Evolutionary conservation across 768 basidiomycete genomes (phyloP).

Genomic region (Phanerochaete sordida): DNA sequence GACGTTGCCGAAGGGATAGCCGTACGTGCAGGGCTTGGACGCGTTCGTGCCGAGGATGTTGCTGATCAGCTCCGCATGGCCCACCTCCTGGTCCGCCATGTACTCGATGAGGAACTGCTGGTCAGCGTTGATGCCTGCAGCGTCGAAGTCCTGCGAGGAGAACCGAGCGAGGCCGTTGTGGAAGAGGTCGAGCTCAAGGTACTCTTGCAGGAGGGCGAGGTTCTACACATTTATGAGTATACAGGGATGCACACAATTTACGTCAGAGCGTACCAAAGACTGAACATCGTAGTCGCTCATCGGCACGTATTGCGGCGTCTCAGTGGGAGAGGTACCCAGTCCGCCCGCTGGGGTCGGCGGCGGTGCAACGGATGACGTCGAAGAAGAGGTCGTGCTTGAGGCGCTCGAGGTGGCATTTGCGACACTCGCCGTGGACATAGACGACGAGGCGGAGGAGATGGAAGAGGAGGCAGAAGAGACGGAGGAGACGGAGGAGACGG

Average conservation of each 20-base stretch:
- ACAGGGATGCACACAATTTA: not conserved
- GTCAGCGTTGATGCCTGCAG: constrained; percentile 46
- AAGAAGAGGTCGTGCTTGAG: too few species aligned
- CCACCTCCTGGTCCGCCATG: constrained; percentile 64
- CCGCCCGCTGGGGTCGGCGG: constrained; percentile 22
- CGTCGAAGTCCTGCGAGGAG: constrained; percentile 52
- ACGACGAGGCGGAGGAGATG: too few species aligned
- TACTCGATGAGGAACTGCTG: constrained; percentile 55
- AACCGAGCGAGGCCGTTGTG: constrained; percentile 52
- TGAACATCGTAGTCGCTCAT: constrained; percentile 47
- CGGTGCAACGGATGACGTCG: not conserved
- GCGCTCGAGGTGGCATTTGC: too few species aligned
- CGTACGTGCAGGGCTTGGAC: constrained; percentile 51
- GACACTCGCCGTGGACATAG: too few species aligned
- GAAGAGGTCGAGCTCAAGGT: constrained; percentile 59
- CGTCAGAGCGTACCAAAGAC: constrained; percentile 33
- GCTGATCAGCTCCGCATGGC: constrained; percentile 51
- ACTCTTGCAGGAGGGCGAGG: constrained; percentile 58
- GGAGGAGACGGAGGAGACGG: too few species aligned
- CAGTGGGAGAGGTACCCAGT: constrained; percentile 22
- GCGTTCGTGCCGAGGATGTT: constrained; percentile 46
- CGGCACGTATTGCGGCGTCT: constrained; percentile 28
- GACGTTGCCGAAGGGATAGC: constrained; percentile 51
- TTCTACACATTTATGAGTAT: constrained; percentile 28
- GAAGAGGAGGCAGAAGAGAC: too few species aligned